Base-by-base conservation (phyloP, 441 rosid genomes). In the Francoa sonchifolia region DNA sequence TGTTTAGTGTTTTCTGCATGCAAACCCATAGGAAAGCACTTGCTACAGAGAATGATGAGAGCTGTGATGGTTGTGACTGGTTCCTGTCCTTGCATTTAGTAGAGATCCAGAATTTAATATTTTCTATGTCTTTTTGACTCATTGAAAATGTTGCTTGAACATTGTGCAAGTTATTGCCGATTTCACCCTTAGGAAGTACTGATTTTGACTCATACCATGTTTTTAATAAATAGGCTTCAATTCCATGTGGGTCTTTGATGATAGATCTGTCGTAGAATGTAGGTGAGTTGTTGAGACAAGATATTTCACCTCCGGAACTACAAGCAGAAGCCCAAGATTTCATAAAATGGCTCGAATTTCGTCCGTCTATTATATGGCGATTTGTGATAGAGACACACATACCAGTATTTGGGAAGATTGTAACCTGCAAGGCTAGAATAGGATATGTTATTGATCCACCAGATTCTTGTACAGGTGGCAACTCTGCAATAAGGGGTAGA, bases 321-420 rank as follows among this genome's bases (percentile, higher is more conserved):
- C 48, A 31, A 44, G 65, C 7, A 0, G 68, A 42, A 5, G 69
- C 69, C 86, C 92, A 77, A 1, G 65, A 67, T 52, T 63, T 77
- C 62, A 75, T 48, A 54, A 77, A 81, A 27, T 77, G 72, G 26
- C 26, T 30, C 39, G 68, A 42, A 0, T 71, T 39, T 37, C 50
- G 64, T 7, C 86, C 86, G 50, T 77, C 92, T 1, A 50, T 69
- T 20, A 51, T 71, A 34, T 80, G 82, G 51, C 14, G 25, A 19
- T 48, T 35, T 13, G 42, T 22, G 14, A 53, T 44, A 0, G 80
- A 82, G 18, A 77, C 43, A 25, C 76, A 60, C 19, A 80, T n/a
- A 8, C 86, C 80, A 1, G 37, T 16, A 6, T 44, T 50, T 4
- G 86, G 80, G 52, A 74, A 72, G 6, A 70, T 8, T 0, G 82